A percentile compares a stretch with the other conserved stretches of the same genome.
These are phyloP conservation scores for Craspedostauros australis DNA, from an alignment of 108 stramenopile genomes.

Conservation along the genomic window DNA sequence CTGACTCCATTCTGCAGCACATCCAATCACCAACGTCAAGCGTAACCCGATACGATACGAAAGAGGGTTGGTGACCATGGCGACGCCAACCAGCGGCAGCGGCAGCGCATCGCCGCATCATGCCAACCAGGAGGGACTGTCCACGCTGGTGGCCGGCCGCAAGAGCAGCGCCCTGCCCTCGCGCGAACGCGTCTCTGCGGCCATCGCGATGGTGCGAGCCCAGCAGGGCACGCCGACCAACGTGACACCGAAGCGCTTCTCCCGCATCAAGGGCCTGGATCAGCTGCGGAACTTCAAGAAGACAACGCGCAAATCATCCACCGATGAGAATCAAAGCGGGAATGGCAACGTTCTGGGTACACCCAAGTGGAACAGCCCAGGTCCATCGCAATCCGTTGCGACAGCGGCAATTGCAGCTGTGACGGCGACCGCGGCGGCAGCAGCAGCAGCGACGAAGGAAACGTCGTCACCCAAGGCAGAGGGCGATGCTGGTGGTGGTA, in stretches of 20 bases:
- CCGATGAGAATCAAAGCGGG: neutral
- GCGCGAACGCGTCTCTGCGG: slow-evolving; percentile 25
- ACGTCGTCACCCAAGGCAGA: neutral
- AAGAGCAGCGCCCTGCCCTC: slow-evolving; percentile 5
- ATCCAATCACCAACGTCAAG: no score
- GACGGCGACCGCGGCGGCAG: neutral
- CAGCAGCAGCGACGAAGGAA: neutral
- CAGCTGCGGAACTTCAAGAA: neutral
- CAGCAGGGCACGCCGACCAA: slow-evolving; percentile 10
- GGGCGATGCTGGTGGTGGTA: no score
- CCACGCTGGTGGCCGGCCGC: neutral
- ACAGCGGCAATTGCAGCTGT: neutral
- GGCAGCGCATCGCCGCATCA: neutral
- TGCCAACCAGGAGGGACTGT: neutral
- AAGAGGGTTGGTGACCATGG: no score
- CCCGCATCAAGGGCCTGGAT: slow-evolving; percentile 1
- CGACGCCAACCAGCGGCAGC: neutral
- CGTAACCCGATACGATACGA: no score
- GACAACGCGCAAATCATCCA: neutral
- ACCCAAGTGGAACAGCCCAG: no score
- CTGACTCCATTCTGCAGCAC: no score
- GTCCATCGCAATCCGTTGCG: no score
- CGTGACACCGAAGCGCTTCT: no score
- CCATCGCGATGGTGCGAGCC: slow-evolving; percentile 32
- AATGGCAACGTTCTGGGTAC: no score